Conservation (phyloP, 148 eudicot species). For the Amaranthus palmeri region DNA sequence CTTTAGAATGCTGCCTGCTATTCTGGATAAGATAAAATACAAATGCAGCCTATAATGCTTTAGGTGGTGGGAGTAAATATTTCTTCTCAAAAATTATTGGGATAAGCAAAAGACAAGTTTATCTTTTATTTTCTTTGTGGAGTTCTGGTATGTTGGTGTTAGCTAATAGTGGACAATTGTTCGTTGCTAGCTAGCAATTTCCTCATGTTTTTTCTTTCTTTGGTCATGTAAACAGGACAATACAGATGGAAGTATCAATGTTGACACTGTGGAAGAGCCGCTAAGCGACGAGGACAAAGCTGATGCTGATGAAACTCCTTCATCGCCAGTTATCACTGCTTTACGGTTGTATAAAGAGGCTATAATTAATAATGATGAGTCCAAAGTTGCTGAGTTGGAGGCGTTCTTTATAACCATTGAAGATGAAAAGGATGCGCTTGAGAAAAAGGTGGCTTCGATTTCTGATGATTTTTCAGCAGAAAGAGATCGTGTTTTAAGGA, state of each 20-base stretch:
- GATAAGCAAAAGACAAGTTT: neutral
- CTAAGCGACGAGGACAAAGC: constrained; percentile 33
- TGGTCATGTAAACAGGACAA: constrained; percentile 35
- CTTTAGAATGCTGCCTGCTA: too few relatives aligned
- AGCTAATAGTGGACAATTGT: neutral
- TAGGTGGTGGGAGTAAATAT: neutral
- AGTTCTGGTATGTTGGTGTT: neutral
- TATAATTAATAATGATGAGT: constrained; percentile 49
- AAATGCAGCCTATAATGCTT: too few relatives aligned
- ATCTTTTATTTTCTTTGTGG: constrained; percentile 1
- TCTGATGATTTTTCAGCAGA: constrained; percentile 54
- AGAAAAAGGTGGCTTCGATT: constrained; percentile 43
- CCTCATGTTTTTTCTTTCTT: constrained; percentile 8
- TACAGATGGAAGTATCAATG: constrained; percentile 37
- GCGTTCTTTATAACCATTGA: constrained; percentile 55
- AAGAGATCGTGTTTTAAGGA: constrained; percentile 62
- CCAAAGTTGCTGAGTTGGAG: constrained; percentile 55
- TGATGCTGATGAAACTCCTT: constrained; percentile 38
- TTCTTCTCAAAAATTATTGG: neutral
- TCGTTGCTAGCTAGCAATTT: neutral
- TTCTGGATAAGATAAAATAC: too few relatives aligned
- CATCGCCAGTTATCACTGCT: constrained; percentile 40
- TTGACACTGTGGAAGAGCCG: constrained; percentile 29
- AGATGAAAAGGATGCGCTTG: constrained; percentile 52
- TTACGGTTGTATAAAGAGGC: constrained; percentile 69